Evolutionary conservation across 176 grass and related monocot species (phyloP).

Genomic region (Zea luxurians): DNA sequence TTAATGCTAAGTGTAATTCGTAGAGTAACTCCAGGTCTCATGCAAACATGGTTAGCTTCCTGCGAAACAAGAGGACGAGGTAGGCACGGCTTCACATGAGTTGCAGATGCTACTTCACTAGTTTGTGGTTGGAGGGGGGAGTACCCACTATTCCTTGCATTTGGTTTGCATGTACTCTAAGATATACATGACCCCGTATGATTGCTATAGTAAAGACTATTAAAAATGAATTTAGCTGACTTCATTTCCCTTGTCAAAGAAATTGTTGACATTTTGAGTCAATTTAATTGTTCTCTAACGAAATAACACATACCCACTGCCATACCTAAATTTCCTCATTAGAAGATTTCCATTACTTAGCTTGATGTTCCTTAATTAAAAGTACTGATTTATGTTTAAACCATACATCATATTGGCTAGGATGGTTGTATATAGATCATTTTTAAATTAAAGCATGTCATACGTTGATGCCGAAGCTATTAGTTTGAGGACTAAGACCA

Average conservation of each 20-base stretch:
- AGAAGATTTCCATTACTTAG: conserved; percentile 11
- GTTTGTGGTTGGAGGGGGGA: background rate
- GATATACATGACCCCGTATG: conserved; percentile 11
- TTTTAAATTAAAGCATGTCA: background rate
- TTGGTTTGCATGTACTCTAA: background rate
- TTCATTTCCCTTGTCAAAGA: conserved; percentile 17
- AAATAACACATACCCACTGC: background rate
- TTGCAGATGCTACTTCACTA: too few species aligned
- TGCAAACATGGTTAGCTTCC: too few species aligned
- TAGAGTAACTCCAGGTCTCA: too few species aligned
- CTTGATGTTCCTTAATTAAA: background rate
- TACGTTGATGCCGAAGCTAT: too few species aligned
- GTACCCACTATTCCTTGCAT: background rate
- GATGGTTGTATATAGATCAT: background rate
- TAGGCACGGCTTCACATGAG: too few species aligned
- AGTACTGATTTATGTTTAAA: background rate
- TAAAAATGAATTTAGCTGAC: conserved; percentile 32
- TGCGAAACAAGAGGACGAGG: too few species aligned
- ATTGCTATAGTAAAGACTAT: background rate
- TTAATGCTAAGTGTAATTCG: too few species aligned
- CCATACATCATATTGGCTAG: background rate
- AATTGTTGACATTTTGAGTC: conserved; percentile 34
- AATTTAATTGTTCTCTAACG: background rate
- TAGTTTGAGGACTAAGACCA: too few species aligned
- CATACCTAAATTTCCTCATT: background rate